Base-by-base conservation (phyloP, 2,329 filamentous ascomycete genomes). In the Cladosporium sp. region DNA sequence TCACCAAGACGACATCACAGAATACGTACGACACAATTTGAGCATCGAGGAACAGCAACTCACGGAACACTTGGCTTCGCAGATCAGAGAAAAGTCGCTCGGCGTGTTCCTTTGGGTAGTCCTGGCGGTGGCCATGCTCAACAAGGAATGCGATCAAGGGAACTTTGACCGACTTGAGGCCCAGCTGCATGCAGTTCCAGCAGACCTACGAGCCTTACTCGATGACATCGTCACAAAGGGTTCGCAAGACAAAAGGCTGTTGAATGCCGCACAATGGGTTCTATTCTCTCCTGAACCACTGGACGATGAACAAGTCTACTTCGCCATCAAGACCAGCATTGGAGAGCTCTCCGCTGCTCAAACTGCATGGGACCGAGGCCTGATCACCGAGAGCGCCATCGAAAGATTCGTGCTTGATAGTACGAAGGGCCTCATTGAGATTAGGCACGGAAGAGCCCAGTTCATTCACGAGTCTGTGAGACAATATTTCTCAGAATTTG, bases 261-360 rank as follows among this genome's bases (percentile, higher is more conserved):
- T 37, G 34, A 37, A 17, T 13, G 36, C 36, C 15, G 36, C 15
- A 38, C 43, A 77, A 17, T 83, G 76, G 75, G 66, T 84, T 0
- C 64, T 84, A 0, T 82, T 73, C 19, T 68, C 80, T 0, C 65
- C 60, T 9, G 55, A 64, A 0, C 75, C 79, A 0, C 51, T 83
- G 0, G 64, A 40, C 0, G 71, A 64, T 0, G 56, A 69, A 1
- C 71, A 82, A 54, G 65, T 79, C 0, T 79, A 76, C 53, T 70
- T 30, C 29, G 44, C 37, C 2, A 12, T 47, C 11, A 19, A 19
- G 6, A 70, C 67, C 62, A 43, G 22, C 29, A 29, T 76, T 12
- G 50, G 66, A 38, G 55, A 64, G 20, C 66, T 54, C 63, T n/a
- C 1, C 13, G 5, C 9, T 32, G n/a, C n/a, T 12, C 55, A 30